Evolutionary conservation across 805 yeast genomes (phyloP).

Genomic region (Lipomyces kockii): DNA sequence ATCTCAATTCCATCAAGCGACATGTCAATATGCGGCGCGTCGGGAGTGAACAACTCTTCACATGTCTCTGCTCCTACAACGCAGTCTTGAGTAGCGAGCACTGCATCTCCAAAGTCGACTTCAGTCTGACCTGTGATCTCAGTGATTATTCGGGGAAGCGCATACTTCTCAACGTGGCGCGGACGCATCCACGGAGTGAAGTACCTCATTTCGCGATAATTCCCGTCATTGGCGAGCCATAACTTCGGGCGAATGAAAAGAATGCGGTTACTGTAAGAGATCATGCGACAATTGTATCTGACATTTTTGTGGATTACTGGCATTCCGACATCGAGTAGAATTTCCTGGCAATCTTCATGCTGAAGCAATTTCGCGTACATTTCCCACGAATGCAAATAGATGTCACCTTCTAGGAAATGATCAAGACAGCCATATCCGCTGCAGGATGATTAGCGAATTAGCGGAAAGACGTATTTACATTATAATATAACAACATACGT

Average conservation of each 20-base stretch:
- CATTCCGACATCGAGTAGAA: constrained; percentile 90
- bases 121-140: constrained; percentile 66
- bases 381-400: constrained; percentile 92
- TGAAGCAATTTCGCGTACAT: constrained; percentile 78
- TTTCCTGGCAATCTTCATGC: constrained; percentile 70
- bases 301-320: constrained; percentile 87
- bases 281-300: constrained; percentile 87
- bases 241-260: constrained; percentile 89
- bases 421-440: constrained; percentile 73
- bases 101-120: constrained; percentile 90
- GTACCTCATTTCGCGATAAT: constrained; percentile 95
- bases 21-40: constrained; percentile 91
- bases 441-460: neutral
- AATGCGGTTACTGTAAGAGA: constrained; percentile 78
- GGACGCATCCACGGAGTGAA: constrained; percentile 93
- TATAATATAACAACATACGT: constrained; percentile 56
- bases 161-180: constrained; percentile 70
- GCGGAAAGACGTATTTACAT: neutral
- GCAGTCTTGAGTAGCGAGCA: constrained; percentile 80
- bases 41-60: constrained; percentile 96
- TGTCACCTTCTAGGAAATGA: constrained; percentile 89
- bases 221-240: constrained; percentile 95
- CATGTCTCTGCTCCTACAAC: constrained; percentile 97
- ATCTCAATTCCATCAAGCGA: constrained; percentile 97
- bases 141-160: constrained; percentile 72